These are phyloP conservation scores for Paramecium bursaria DNA, from an alignment of 73 alveolate species.

Conservation along the genomic window DNA sequence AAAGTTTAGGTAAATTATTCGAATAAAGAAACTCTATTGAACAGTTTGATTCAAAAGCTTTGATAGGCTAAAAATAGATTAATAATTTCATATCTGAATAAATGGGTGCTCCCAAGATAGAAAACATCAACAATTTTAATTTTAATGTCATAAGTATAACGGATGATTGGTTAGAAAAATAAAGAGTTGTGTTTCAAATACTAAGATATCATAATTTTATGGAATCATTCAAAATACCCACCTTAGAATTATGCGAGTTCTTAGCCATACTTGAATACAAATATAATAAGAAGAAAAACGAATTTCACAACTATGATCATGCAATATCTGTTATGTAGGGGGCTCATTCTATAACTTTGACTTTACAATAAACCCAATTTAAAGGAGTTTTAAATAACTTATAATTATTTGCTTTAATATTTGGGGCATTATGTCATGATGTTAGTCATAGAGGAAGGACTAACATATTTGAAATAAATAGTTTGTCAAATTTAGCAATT, in stretches of 20 bases:
- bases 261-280: conserved; percentile 46
- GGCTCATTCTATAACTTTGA: conserved; percentile 46
- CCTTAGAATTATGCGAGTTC: conserved; percentile 34
- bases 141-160: conserved; percentile 9
- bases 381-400: no score
- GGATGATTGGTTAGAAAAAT: conserved; percentile 37
- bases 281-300: conserved; percentile 58
- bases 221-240: conserved; percentile 21
- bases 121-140: conserved; percentile 15
- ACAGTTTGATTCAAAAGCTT: conserved; percentile 9
- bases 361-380: no score
- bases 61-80: not conserved
- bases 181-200: conserved; percentile 14
- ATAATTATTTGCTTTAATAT: conserved; percentile 72
- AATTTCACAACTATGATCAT: conserved; percentile 68
- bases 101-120: not conserved
- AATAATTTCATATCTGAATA: not conserved
- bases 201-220: not conserved
- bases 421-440: conserved; percentile 85
- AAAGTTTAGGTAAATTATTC: not conserved
- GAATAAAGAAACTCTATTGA: conserved; percentile 25
- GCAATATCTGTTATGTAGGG: conserved; percentile 69
- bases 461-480: conserved; percentile 79
- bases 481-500: conserved; percentile 78
- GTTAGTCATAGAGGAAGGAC: conserved; percentile 86